These are phyloP conservation scores for slime mould (Dictyostelium discoideum) DNA, from an alignment of 78 protist genomes.

Conservation along the genomic window dicty_2.7 NC_007089.4:3448501-3449000, in stretches of 20 bases:
- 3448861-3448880: neutral
- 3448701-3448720: neutral
- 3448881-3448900: neutral
- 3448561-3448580: no score
- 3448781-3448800: neutral
- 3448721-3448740: neutral
- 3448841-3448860: neutral
- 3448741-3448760: neutral
- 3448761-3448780: neutral
- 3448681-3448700: neutral
- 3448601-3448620: no score
- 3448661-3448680: neutral
- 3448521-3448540: no score
- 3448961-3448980: neutral
- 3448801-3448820: neutral
- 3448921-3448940: neutral
- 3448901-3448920: neutral
- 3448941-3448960: neutral
- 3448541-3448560: no score
- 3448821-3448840: neutral
- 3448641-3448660: no score
- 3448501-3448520: no score
- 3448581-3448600: no score
- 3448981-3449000: neutral
- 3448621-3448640: no score